Evolutionary conservation across 257 asterid genomes (phyloP), one percentile per base, ranked within the genome.

Genomic region (Osmanthus fragrans): DNA sequence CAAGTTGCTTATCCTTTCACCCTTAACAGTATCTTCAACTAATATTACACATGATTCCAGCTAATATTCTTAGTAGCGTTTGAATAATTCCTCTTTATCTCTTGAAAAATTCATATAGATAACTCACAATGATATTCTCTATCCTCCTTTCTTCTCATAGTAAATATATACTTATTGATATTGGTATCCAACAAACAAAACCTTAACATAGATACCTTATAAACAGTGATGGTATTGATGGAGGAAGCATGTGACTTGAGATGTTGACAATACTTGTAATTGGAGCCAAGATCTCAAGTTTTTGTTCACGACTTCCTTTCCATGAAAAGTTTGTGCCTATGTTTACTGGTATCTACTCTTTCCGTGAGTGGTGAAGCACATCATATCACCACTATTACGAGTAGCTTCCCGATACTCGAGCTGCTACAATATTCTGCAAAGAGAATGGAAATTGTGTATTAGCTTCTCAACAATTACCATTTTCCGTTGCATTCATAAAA

Each of bases 281-380:
- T 74, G 33, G 0, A 12, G 16, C 12, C 1, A 47, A 0, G 29
- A 13, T 37, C 39, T 32, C 87, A 81, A 71, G 87, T 84, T 84
- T 81, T 81, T 78, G 85, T 81, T 78, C 81, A 77, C 85, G 81
- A 66, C 83, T 77, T 69, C 60, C 2, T 54, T 9, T 7, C 16
- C 40, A 33, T 19, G 63, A 36, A 34, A 23, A 16, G 12, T 11
- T 29, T 7, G 11, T 19, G 5, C 1, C 33, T 8, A 32, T 1
- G 0, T 13, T 10, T n/a, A 4, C 0, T 23, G 54, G 56, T 0
- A 13, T 6, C 7, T 33, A 25, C 67, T n/a, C 5, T 5, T 66
- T 76, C 32, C 27, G 8, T 30, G 11, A 15, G 21, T 45, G 29
- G 5, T n/a, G 9, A 18, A 29, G n/a, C 25, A 67, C 49, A 42